Evolutionary conservation across 2,329 filamentous ascomycete genomes (phyloP), one percentile per base, ranked within the genome.

Genomic region (Aureobasidium leucospermi): DNA sequence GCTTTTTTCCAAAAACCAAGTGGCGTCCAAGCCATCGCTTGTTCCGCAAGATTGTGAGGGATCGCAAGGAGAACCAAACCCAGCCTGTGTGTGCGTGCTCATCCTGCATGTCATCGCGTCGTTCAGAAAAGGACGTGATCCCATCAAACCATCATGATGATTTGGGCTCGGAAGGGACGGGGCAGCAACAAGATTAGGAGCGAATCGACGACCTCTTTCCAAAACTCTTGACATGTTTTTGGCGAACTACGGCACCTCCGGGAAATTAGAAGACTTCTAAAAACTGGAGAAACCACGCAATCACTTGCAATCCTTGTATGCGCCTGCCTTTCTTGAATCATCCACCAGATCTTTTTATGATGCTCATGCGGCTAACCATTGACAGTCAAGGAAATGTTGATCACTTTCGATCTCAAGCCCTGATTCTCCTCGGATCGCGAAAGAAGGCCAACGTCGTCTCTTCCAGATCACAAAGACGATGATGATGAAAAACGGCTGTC

Each of bases 271-370:
- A 46, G 31, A 28, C 52, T 56, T 19, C 41, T 28, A 16, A 46
- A 56, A 56, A 56, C 52, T 56, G 52, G 52, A 56, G 52, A 56
- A 43, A 56, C 52, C 41, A 38, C 52, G 52, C 52, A 55, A 55
- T 55, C 39, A 42, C 51, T 31, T 43, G 16, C 16, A 56, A 29
- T 46, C 52, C 39, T 56, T 41, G 38, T 23, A 38, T 9, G 52
- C 51, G 29, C 39, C 29, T 55, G 39, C 36, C 48, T 39, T 36
- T 31, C 34, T 41, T 31, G 48, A 41, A 39, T 31, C 48, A 16
- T 29, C 38, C 23, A 29, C 48, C 36, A 41, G 52, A 56, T 45
- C 31, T 28, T 46, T 56, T 15, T 13, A 9, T 45, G 52, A 6
- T 56, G 52, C 52, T 38, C 41, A 43, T 55, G 51, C 51, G 38